phyloP scores from a whole-genome alignment of 352 stramenopile species.

The Pythium guiyangense region DNA sequence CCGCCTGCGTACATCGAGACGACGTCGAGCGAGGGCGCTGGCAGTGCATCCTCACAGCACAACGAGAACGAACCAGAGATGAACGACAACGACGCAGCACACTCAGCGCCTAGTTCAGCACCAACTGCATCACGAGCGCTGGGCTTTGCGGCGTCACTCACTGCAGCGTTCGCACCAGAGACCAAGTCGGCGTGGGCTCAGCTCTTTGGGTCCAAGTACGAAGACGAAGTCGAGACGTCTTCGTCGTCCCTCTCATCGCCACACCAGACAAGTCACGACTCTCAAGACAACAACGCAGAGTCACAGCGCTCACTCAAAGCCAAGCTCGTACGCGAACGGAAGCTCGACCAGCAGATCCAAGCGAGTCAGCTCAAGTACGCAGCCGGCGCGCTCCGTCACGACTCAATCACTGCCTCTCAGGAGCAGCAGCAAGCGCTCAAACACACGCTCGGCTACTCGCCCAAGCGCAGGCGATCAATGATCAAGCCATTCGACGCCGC shows the following conservation, averaged over 20 bases:
- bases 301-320: conserved; percentile 12
- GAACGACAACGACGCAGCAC: not conserved
- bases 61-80: no score
- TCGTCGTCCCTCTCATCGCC: not conserved
- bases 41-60: no score
- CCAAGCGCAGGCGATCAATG: not conserved
- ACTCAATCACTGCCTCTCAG: not conserved
- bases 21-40: no score
- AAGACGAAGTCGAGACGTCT: conserved; percentile 1
- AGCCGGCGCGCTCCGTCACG: conserved; percentile 15
- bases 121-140: not conserved
- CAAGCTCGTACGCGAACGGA: conserved; percentile 36
- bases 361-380: conserved; percentile 23
- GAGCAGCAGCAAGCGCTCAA: conserved; percentile 6
- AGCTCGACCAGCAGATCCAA: conserved; percentile 43
- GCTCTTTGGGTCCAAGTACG: conserved; percentile 54
- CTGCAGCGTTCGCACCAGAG: conserved; percentile 27
- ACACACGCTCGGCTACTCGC: conserved; percentile 2
- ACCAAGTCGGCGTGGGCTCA: conserved; percentile 39
- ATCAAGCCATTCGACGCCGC: conserved; percentile 29
- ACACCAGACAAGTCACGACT: not conserved
- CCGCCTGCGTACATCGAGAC: no score
- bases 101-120: no score
- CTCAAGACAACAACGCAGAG: not conserved
- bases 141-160: conserved; percentile 16